Evolutionary conservation across 768 basidiomycete species (phyloP).

Genomic region (Coprinellus aureogranulatus): DNA sequence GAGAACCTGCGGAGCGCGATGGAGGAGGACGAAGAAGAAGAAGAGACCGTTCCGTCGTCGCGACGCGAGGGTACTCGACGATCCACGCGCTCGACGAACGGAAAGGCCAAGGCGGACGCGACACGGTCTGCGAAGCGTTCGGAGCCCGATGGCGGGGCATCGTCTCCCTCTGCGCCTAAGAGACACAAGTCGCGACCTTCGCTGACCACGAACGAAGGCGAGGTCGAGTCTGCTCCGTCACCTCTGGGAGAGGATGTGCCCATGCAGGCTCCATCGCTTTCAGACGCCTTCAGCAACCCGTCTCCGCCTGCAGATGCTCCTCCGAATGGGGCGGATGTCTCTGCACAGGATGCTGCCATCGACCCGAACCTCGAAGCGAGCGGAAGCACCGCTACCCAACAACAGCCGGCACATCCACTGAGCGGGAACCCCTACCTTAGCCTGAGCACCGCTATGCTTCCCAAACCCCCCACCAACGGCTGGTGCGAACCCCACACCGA

Average conservation of each 20-base stretch:
- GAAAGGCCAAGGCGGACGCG: not conserved
- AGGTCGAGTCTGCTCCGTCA: not conserved
- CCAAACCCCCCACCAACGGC: constrained; percentile 9
- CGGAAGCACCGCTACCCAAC: too few species aligned
- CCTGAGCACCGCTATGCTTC: constrained; percentile 28
- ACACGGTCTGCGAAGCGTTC: not conserved
- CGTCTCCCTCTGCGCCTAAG: not conserved
- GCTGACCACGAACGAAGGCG: not conserved
- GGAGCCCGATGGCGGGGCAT: not conserved
- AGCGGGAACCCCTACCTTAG: constrained; percentile 34
- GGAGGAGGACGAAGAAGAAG: constrained; percentile 43
- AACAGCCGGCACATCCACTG: constrained; percentile 21
- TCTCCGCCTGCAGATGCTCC: constrained; percentile 7
- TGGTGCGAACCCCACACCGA: constrained; percentile 23
- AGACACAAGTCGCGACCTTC: constrained; percentile 1
- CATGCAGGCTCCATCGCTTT: not conserved
- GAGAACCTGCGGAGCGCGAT: constrained; percentile 48
- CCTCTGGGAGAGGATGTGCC: not conserved
- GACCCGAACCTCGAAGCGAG: constrained; percentile 20
- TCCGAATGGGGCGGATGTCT: constrained; percentile 1
- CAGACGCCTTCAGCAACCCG: constrained; percentile 9
- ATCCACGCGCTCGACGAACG: not conserved
- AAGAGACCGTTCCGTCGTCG: constrained; percentile 45
- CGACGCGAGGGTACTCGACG: constrained; percentile 28
- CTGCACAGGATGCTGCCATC: not conserved